These are phyloP conservation scores for Rubus parviflorus DNA, from an alignment of 306 rosid genomes.

Conservation along the genomic window DNA sequence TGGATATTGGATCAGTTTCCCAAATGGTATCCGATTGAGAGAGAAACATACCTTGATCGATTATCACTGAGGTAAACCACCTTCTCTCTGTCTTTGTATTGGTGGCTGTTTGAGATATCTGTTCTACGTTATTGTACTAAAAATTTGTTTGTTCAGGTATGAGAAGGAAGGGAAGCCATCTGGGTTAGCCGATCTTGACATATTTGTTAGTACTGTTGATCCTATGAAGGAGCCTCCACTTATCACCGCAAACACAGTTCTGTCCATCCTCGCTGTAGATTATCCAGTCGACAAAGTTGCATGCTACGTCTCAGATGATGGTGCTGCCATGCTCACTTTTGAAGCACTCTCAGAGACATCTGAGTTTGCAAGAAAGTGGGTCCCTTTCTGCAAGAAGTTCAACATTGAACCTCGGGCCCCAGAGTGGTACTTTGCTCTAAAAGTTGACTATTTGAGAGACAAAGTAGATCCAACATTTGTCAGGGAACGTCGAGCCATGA, in stretches of 20 bases:
- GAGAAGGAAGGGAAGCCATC: conserved; percentile 93
- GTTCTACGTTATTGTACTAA: not conserved
- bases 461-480: conserved; percentile 78
- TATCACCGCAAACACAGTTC: conserved; percentile 88
- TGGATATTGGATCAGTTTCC: conserved; percentile 97
- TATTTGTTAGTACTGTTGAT: conserved; percentile 94
- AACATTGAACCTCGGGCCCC: conserved; percentile 89
- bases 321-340: conserved; percentile 96
- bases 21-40: conserved; percentile 75
- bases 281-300: conserved; percentile 87
- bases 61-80: conserved; percentile 61
- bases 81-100: not conserved
- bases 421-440: conserved; percentile 85
- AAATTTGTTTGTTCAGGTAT: conserved; percentile 44
- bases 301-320: conserved; percentile 93
- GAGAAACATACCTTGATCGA: conserved; percentile 95
- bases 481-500: conserved; percentile 84
- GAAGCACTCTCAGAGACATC: conserved; percentile 95
- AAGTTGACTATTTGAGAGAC: conserved; percentile 77
- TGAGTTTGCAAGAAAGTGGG: conserved; percentile 96
- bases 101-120: not conserved
- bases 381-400: conserved; percentile 87
- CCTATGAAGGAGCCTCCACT: conserved; percentile 95
- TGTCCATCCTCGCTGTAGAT: conserved; percentile 89
- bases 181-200: conserved; percentile 65